Percentiles rank a stretch among this genome's conserved stretches.
Evolutionary conservation across 2,329 filamentous ascomycete species (phyloP).

Genomic region (Colletotrichum shisoi): DNA sequence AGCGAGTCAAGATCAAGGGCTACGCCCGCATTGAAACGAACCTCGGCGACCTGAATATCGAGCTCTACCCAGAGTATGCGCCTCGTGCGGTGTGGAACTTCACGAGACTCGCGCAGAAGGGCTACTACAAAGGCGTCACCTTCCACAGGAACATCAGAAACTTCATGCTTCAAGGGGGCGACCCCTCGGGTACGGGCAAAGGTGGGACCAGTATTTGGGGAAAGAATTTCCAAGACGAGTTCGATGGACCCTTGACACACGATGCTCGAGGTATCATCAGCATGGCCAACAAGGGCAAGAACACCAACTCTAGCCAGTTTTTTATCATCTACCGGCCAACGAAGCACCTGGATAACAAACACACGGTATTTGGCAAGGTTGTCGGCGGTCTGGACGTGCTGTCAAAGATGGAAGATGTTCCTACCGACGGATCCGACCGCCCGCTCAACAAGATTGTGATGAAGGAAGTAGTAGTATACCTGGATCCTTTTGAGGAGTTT

Average conservation of each 20-base stretch:
- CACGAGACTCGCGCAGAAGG: conserved; percentile 82
- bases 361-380: conserved; percentile 93
- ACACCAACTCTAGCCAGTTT: conserved; percentile 94
- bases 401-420: conserved; percentile 76
- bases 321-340: conserved; percentile 90
- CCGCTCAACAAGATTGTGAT: conserved; percentile 83
- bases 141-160: conserved; percentile 95
- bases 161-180: conserved; percentile 98
- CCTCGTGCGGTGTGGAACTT: conserved; percentile 98
- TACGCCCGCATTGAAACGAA: conserved; percentile 91
- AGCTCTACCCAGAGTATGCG: conserved; percentile 88
- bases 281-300: conserved; percentile 99
- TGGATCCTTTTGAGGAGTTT: conserved; percentile 97
- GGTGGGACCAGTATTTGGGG: conserved; percentile 94
- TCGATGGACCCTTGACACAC: conserved; percentile 88
- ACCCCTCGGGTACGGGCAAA: conserved; percentile 88
- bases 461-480: conserved; percentile 81
- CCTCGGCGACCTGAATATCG: conserved; percentile 83
- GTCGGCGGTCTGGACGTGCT: conserved; percentile 79
- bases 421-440: conserved; percentile 76
- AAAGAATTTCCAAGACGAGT: conserved; percentile 92
- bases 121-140: conserved; percentile 82
- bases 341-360: conserved; percentile 89
- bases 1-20: conserved; percentile 86
- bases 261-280: conserved; percentile 79